Percentiles rank a stretch among this genome's conserved stretches.
phyloP scores from a whole-genome alignment of 2,329 filamentous ascomycete genomes.

The Nemania bipapillata region DNA sequence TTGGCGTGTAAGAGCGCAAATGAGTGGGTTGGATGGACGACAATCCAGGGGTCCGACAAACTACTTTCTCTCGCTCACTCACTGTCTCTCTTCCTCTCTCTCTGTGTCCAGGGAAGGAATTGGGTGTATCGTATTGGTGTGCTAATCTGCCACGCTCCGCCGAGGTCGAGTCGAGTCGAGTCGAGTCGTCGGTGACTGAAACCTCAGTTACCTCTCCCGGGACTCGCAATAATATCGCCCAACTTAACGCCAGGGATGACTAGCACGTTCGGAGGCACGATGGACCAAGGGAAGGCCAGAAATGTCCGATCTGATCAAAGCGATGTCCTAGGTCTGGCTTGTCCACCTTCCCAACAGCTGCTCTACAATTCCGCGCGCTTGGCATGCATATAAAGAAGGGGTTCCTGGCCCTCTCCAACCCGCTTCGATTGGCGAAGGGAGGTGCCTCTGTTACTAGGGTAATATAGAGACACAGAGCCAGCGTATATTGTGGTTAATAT shows the following conservation, averaged over 20 bases:
- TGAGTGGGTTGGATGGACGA: slow-evolving; percentile 49
- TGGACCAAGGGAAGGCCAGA: slow-evolving; percentile 56
- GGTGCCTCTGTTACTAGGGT: slow-evolving; percentile 51
- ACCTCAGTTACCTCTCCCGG: slow-evolving; percentile 43
- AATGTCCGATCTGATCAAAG: slow-evolving; percentile 52
- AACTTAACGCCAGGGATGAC: slow-evolving; percentile 46
- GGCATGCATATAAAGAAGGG: slow-evolving; percentile 55
- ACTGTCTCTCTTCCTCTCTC: too few relatives aligned
- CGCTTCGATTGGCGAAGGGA: slow-evolving; percentile 54
- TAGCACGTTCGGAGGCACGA: slow-evolving; percentile 53
- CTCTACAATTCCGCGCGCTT: slow-evolving; percentile 53
- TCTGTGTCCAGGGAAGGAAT: slow-evolving; percentile 39
- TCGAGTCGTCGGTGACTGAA: slow-evolving; percentile 40
- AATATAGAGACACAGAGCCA: slow-evolving; percentile 57
- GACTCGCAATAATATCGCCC: slow-evolving; percentile 49
- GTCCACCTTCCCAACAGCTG: slow-evolving; percentile 47
- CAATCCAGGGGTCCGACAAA: slow-evolving; percentile 50
- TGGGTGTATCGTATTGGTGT: too few relatives aligned
- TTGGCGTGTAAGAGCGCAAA: slow-evolving; percentile 49
- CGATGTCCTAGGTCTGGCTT: slow-evolving; percentile 45
- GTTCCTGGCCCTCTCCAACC: slow-evolving; percentile 49
- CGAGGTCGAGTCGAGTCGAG: too few relatives aligned
- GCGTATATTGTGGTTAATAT: slow-evolving; percentile 60
- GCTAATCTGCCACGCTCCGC: slow-evolving; percentile 48
- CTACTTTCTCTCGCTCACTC: too few relatives aligned